A percentile compares a stretch with the other conserved stretches of the same genome.
Evolutionary conservation across 768 basidiomycete genomes (phyloP).

Genomic region (Podaxis rugospora): DNA sequence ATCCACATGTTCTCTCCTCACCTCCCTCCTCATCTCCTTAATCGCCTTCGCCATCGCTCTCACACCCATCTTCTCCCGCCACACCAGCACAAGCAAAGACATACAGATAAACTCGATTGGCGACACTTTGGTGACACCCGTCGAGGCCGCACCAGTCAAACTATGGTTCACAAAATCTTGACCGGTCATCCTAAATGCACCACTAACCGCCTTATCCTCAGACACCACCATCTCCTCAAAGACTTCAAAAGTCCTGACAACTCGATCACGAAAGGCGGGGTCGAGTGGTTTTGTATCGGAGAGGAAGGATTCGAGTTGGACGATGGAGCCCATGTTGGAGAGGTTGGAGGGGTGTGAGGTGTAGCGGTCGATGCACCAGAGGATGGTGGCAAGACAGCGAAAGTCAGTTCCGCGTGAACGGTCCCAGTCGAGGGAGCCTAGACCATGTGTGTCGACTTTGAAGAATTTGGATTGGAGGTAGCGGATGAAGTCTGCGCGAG

Average conservation of each 20-base stretch:
- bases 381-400: constrained; percentile 50
- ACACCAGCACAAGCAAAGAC: constrained; percentile 47
- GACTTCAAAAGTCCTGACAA: constrained; percentile 40
- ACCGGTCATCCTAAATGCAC: background rate
- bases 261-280: constrained; percentile 23
- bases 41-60: constrained; percentile 41
- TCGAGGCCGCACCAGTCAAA: constrained; percentile 24
- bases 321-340: constrained; percentile 24
- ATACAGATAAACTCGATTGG: constrained; percentile 68
- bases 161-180: constrained; percentile 22
- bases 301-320: constrained; percentile 50
- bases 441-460: constrained; percentile 26
- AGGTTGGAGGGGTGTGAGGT: constrained; percentile 5
- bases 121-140: constrained; percentile 43
- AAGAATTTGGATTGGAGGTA: constrained; percentile 45
- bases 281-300: constrained; percentile 26
- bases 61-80: constrained; percentile 34
- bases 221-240: constrained; percentile 43
- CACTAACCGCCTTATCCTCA: constrained; percentile 12
- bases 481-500: constrained; percentile 58
- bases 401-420: constrained; percentile 49
- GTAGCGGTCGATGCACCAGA: constrained; percentile 46
- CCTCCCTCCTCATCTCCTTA: constrained; percentile 45
- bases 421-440: constrained; percentile 45
- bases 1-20: constrained; percentile 56